phyloP scores from a whole-genome alignment of 805 yeast species.

The Yamadazyma laniorum region DNA sequence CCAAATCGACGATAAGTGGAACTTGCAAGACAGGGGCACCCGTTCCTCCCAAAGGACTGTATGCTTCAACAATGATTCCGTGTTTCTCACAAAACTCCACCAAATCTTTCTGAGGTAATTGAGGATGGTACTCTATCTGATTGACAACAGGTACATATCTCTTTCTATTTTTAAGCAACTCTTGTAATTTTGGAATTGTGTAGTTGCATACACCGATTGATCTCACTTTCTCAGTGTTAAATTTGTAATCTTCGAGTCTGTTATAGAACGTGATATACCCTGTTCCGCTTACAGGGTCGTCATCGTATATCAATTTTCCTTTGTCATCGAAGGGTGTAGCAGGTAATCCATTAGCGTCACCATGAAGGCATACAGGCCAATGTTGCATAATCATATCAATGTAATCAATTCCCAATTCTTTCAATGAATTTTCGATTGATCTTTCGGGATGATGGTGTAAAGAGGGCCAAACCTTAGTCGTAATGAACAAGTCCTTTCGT shows the following conservation, averaged over 20 bases:
- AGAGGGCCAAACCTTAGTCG: slow-evolving; percentile 46
- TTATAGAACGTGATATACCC: slow-evolving; percentile 31
- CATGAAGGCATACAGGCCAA: slow-evolving; percentile 47
- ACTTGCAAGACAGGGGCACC: slow-evolving; percentile 64
- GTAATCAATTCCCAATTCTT: slow-evolving; percentile 42
- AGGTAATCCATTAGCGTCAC: slow-evolving; percentile 41
- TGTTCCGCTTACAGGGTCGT: slow-evolving; percentile 33
- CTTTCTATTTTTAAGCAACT: slow-evolving; percentile 23
- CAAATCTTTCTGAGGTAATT: slow-evolving; percentile 40
- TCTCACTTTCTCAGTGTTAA: slow-evolving; percentile 28
- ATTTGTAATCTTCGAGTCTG: slow-evolving; percentile 26
- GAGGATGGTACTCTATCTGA: slow-evolving; percentile 38
- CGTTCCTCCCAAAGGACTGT: slow-evolving; percentile 61
- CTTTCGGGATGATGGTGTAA: slow-evolving; percentile 38
- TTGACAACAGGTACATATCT: slow-evolving; percentile 29
- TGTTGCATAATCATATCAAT: slow-evolving; percentile 48
- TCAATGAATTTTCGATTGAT: slow-evolving; percentile 41
- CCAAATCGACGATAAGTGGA: slow-evolving; percentile 50
- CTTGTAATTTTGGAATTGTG: slow-evolving; percentile 25
- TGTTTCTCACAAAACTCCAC: slow-evolving; percentile 36
- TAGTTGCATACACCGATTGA: slow-evolving; percentile 39
- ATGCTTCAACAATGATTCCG: slow-evolving; percentile 48
- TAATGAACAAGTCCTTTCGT: slow-evolving; percentile 44
- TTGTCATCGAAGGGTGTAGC: slow-evolving; percentile 33
- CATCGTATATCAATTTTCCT: slow-evolving; percentile 34